A percentile compares a stretch with the other conserved stretches of the same genome.
phyloP scores from a whole-genome alignment of 2,329 filamentous ascomycete genomes.

The Phaeosphaeriaceae sp. region DNA sequence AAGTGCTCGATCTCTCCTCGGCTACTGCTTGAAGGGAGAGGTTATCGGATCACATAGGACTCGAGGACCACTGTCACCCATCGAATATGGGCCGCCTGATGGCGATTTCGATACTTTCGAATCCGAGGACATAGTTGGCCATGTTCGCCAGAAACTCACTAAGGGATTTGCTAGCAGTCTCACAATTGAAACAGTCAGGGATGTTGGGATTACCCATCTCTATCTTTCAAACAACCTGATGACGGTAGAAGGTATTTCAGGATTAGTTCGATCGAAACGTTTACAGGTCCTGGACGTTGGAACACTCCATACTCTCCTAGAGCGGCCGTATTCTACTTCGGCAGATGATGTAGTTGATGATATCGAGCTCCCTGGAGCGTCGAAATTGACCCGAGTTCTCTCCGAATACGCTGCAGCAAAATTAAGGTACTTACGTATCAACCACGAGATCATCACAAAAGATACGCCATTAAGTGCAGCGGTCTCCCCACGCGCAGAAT shows the following conservation, averaged over 20 bases:
- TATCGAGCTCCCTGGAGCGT: constrained; percentile 54
- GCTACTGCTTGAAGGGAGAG: constrained; percentile 56
- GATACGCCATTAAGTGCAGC: constrained; percentile 34
- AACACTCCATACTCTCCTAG: constrained; percentile 46
- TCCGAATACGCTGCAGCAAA: constrained; percentile 54
- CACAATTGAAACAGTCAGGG: constrained; percentile 61
- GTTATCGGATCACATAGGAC: constrained; percentile 11
- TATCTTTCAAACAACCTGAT: constrained; percentile 63
- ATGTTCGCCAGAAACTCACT: constrained; percentile 51
- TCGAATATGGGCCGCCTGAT: constrained; percentile 41
- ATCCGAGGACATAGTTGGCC: constrained; percentile 59
- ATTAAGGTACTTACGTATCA: constrained; percentile 61
- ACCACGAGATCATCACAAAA: constrained; percentile 62
- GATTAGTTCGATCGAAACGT: constrained; percentile 58
- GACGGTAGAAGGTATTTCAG: constrained; percentile 62
- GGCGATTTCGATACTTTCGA: constrained; percentile 38
- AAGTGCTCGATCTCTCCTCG: constrained; percentile 59
- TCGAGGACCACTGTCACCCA: constrained; percentile 25
- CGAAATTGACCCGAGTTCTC: constrained; percentile 61
- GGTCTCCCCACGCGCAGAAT: constrained; percentile 32
- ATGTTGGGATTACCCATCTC: constrained; percentile 65
- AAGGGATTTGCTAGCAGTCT: constrained; percentile 57
- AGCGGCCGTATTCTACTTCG: constrained; percentile 27
- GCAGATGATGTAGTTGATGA: constrained; percentile 21
- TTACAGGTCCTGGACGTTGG: constrained; percentile 64